Evolutionary conservation across 1,139 yeast genomes (phyloP).

Genomic region (Pichia sp.): DNA sequence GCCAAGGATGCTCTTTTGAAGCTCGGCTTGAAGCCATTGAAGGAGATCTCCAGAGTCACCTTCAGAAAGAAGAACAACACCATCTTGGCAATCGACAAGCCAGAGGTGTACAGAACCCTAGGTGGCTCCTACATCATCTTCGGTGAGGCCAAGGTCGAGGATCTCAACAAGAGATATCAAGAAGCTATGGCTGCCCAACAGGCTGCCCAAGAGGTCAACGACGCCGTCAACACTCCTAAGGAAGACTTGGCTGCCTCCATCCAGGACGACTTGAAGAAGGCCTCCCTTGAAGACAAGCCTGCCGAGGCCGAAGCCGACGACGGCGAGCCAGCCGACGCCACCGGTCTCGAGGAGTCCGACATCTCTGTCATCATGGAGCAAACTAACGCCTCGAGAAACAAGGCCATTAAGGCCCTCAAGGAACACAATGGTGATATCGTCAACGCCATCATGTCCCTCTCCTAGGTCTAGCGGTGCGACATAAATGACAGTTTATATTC

Average conservation of each 20-base stretch:
- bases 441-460: conserved; percentile 89
- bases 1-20: conserved; percentile 90
- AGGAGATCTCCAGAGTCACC: conserved; percentile 93
- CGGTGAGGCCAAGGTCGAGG: conserved; percentile 97
- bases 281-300: conserved; percentile 45
- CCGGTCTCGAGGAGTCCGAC: conserved; percentile 77
- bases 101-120: conserved; percentile 91
- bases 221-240: conserved; percentile 32
- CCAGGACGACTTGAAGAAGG: conserved; percentile 85
- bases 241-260: conserved; percentile 66
- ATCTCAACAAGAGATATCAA: conserved; percentile 74
- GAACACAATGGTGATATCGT: conserved; percentile 92
- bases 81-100: conserved; percentile 86
- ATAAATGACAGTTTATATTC: background rate
- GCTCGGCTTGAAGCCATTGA: conserved; percentile 85
- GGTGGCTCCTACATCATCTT: conserved; percentile 96
- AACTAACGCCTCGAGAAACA: conserved; percentile 80
- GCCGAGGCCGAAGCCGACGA: conserved; percentile 52
- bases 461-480: conserved; percentile 31
- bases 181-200: conserved; percentile 71
- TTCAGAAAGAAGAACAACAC: conserved; percentile 93
- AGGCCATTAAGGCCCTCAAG: conserved; percentile 88
- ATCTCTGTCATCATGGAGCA: conserved; percentile 83
- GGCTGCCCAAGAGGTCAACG: conserved; percentile 45
- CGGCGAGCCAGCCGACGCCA: conserved; percentile 67